Evolutionary conservation across 495 filamentous ascomycete genomes (phyloP), one percentile per base, ranked within the genome.

Genomic region (Penicillium simplicissimum): DNA sequence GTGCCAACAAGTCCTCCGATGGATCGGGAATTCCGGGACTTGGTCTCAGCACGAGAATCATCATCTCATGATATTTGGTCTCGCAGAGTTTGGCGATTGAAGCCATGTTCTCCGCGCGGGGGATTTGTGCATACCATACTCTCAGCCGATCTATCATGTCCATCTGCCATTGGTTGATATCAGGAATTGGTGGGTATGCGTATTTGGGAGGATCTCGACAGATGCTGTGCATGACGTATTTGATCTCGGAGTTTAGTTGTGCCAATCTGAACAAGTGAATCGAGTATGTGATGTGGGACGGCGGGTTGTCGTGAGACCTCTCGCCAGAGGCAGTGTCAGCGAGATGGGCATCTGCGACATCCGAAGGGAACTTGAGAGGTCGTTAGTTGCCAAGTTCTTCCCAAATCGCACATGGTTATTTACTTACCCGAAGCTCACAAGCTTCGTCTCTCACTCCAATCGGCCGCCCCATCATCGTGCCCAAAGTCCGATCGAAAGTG

Each of bases 361-460:
- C 58, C 7, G 67, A 56, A 13, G 74, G 72, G 33, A 79, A 57
- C 74, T 79, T 52, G 9, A 9, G 1, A 25, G 17, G 4, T 15
- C 13, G 19, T 45, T 45, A 52, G 38, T n/a, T 1, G 23, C 38
- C 8, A 51, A 45, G 4, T 0, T 31, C 15, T 52, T 8, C 5
- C 21, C 2, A 45, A 9, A 31, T 31, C 13, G 3, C 11, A 4
- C 10, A 10, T 49, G 4, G 8, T 13, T 11, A 13, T 23, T 14
- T 15, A 71, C 73, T 61, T 60, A 81, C 78, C 34, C 79, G 60
- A 38, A 82, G 68, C 23, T 82, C 79, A 57, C 79, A 82, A 17
- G 74, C 79, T 58, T 82, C 80, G 60, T 82, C 80, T 35, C 77
- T 67, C 21, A 82, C 62, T n/a, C 79, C 79, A 40, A 82, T 79